Evolutionary conservation across 306 rosid species (phyloP).

Genomic region (Cucumis hystrix): DNA sequence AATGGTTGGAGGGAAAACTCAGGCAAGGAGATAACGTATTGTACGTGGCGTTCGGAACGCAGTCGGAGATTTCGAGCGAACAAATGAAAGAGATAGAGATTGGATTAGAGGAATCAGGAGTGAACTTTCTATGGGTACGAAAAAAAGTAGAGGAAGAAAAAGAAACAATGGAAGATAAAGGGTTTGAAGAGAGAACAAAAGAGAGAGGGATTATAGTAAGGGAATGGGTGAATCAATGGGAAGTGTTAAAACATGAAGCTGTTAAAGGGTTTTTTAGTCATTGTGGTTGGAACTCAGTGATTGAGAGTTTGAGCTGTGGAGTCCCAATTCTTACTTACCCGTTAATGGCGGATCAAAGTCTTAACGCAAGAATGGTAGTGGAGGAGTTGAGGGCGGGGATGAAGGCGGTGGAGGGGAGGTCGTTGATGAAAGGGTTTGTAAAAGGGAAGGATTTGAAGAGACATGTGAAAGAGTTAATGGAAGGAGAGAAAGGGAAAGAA

Average conservation of each 20-base stretch:
- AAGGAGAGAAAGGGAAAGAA: slow-evolving; percentile 21
- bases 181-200: slow-evolving; percentile 25
- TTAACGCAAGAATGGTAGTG: slow-evolving; percentile 37
- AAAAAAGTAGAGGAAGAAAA: neutral
- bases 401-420: slow-evolving; percentile 1
- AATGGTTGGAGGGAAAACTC: slow-evolving; percentile 25
- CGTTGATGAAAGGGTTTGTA: slow-evolving; percentile 21
- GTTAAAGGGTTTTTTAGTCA: slow-evolving; percentile 42
- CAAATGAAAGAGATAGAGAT: slow-evolving; percentile 30
- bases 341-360: slow-evolving; percentile 27
- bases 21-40: slow-evolving; percentile 8
- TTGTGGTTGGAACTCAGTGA: slow-evolving; percentile 45
- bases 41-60: slow-evolving; percentile 41
- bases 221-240: slow-evolving; percentile 38
- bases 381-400: slow-evolving; percentile 35
- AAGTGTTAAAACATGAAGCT: slow-evolving; percentile 24
- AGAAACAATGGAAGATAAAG: neutral
- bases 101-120: slow-evolving; percentile 26
- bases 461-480: slow-evolving; percentile 29
- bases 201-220: slow-evolving; percentile 31
- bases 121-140: slow-evolving; percentile 32
- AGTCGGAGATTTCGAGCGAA: slow-evolving; percentile 12
- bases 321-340: slow-evolving; percentile 46
- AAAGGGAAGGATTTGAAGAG: slow-evolving; percentile 20
- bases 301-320: slow-evolving; percentile 32